Conservation (phyloP, 352 stramenopile genomes). For the Phytophthora podocarpi region DNA sequence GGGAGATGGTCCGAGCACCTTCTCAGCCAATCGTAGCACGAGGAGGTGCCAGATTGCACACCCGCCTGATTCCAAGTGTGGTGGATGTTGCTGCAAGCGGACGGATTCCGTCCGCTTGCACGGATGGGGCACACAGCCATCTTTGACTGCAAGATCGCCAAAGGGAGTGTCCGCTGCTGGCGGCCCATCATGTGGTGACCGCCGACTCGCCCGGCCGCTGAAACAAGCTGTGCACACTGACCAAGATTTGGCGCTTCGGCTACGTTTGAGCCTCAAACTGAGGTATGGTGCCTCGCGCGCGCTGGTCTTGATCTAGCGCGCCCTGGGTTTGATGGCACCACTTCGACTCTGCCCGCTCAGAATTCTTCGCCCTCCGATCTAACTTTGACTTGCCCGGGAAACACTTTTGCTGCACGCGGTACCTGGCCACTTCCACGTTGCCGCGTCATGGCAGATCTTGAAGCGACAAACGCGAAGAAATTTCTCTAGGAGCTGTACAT, state of each 20-base stretch:
- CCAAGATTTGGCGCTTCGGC: conserved; percentile 5
- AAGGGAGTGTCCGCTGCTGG: background rate
- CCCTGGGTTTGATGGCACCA: too few species aligned
- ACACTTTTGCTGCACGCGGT: background rate
- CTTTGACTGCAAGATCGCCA: conserved; percentile 9
- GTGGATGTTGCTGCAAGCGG: conserved; percentile 15
- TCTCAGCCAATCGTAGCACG: background rate
- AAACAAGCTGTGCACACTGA: conserved; percentile 5
- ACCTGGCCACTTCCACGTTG: background rate
- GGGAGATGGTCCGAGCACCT: background rate
- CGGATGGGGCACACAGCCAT: conserved; percentile 21
- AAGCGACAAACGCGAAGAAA: background rate
- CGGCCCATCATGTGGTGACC: background rate
- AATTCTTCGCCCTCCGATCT: background rate
- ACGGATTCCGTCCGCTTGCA: too few species aligned
- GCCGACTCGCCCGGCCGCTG: too few species aligned
- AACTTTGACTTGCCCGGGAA: too few species aligned
- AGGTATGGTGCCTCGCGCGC: too few species aligned
- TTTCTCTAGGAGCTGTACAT: conserved; percentile 1
- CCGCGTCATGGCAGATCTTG: conserved; percentile 17
- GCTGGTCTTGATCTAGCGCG: too few species aligned
- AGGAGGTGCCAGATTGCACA: conserved; percentile 3
- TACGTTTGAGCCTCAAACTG: too few species aligned
- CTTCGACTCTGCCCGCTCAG: too few species aligned
- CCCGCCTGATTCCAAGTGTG: conserved; percentile 5